Evolutionary conservation across 331 rosid genomes (phyloP), one percentile per base, ranked within the genome.

Genomic region (Rosa hybrid): DNA sequence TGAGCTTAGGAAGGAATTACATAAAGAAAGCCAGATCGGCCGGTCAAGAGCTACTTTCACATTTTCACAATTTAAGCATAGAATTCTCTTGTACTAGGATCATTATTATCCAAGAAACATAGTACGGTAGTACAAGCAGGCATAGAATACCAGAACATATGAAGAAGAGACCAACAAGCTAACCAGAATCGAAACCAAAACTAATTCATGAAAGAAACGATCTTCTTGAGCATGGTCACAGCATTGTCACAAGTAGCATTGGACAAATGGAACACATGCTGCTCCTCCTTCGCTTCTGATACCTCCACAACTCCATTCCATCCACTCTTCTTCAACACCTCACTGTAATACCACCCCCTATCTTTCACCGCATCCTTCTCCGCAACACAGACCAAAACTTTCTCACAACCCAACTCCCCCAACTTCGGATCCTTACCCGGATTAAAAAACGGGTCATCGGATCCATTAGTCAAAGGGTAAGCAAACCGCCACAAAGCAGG

Each of bases 301-400:
- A 80, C 72, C 51, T 17, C 62, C 39, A 75, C 65, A 7, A 7
- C 59, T 0, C 60, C 81, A 6, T 38, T 56, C 82, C 85, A 82
- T 18, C 78, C 75, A 27, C 75, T 72, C 51, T 63, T 49, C 54
- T 7, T n/a, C 63, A 72, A 1, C 14, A n/a, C 16, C 75, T 82
- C 85, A 10, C n/a, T 2, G 48, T 71, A 50, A 67, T 41, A 46
- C 63, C 12, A 56, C 1, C 84, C 87, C 8, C 74, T 48, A 11
- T 21, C 81, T 48, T 18, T 68, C 23, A 81, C 53, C 6, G 6
- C 0, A 63, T 82, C 86, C 59, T 71, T 71, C 79, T 38, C 88
- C 3, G 81, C 88, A 39, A 75, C 83, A 71, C 44, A 85, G 13
- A 82, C 68, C 72, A 78, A 38, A 77, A 85, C 86, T 59, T 23